Conservation (phyloP, 2,329 filamentous ascomycete genomes). For the Fusarium verticillioides region DNA sequence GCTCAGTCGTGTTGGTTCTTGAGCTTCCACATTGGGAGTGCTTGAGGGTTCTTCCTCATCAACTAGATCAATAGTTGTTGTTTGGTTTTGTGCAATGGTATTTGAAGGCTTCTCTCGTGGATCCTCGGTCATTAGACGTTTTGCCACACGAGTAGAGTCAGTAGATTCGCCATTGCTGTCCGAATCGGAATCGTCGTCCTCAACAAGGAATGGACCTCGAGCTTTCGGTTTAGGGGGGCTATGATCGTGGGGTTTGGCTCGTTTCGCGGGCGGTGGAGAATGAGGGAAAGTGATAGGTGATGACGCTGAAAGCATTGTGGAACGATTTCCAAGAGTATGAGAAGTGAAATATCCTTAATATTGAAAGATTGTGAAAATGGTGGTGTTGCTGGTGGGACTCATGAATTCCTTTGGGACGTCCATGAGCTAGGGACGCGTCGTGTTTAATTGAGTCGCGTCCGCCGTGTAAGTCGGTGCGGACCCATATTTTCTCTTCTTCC, state of each 20-base stretch:
- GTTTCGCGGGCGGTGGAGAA: constrained; percentile 55
- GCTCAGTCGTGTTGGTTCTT: constrained; percentile 33
- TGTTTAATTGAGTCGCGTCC: constrained; percentile 47
- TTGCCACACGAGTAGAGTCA: constrained; percentile 37
- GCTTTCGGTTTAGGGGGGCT: constrained; percentile 50
- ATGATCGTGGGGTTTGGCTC: constrained; percentile 51
- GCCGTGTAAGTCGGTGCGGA: not conserved
- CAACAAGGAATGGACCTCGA: constrained; percentile 53
- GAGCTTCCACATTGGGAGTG: not conserved
- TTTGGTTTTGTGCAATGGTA: not conserved
- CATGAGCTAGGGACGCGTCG: constrained; percentile 42
- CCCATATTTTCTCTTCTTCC: constrained; percentile 22
- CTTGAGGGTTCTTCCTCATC: constrained; percentile 3
- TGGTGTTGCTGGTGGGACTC: constrained; percentile 21
- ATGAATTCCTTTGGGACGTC: constrained; percentile 19
- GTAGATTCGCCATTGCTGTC: constrained; percentile 24
- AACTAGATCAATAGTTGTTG: not conserved
- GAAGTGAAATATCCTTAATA: not conserved
- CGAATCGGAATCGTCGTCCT: constrained; percentile 52
- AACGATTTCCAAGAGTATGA: not conserved
- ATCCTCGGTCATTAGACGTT: constrained; percentile 49
- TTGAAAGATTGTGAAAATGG: not conserved
- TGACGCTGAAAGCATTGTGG: constrained; percentile 68
- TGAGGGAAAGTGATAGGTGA: constrained; percentile 67
- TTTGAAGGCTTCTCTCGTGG: constrained; percentile 26